Evolutionary conservation across 2,329 filamentous ascomycete species (phyloP).

Genomic region (Fusarium clavum): DNA sequence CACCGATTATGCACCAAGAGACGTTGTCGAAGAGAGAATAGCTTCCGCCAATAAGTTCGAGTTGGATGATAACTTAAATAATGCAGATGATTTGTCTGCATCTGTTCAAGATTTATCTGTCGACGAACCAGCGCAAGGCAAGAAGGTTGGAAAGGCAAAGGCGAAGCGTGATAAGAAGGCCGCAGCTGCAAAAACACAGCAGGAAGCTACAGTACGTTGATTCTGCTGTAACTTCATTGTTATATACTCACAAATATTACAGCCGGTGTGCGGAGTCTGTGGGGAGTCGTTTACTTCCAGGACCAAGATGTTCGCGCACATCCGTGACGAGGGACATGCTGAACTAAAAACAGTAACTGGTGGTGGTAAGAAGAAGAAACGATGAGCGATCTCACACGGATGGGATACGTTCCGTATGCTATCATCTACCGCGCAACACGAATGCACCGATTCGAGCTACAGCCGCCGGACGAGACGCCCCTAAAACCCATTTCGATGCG

Average conservation of each 20-base stretch:
- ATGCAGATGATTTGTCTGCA: conserved; percentile 23
- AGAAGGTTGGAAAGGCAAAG: conserved; percentile 64
- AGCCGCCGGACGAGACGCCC: not conserved
- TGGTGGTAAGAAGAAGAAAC: conserved; percentile 54
- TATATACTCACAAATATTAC: conserved; percentile 6
- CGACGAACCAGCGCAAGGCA: conserved; percentile 42
- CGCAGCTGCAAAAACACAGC: conserved; percentile 52
- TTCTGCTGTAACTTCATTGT: not conserved
- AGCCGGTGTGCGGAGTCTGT: conserved; percentile 61
- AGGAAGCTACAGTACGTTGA: conserved; percentile 52
- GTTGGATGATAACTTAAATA: not conserved
- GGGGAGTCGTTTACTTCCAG: conserved; percentile 67
- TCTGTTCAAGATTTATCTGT: conserved; percentile 44
- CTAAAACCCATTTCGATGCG: not conserved
- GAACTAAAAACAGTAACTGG: conserved; percentile 52
- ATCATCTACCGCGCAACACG: not conserved
- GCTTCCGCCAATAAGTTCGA: conserved; percentile 19
- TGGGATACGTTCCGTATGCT: not conserved
- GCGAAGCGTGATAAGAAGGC: conserved; percentile 63
- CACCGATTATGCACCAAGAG: conserved; percentile 62
- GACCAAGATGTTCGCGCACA: conserved; percentile 78
- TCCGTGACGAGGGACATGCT: conserved; percentile 74
- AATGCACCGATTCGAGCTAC: not conserved
- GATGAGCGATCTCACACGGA: conserved; percentile 31
- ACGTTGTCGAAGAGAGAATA: conserved; percentile 57